Percentiles rank a stretch among this genome's conserved stretches.
These are phyloP conservation scores for Mycena alexandri DNA, from an alignment of 768 basidiomycete genomes.

Conservation along the genomic window DNA sequence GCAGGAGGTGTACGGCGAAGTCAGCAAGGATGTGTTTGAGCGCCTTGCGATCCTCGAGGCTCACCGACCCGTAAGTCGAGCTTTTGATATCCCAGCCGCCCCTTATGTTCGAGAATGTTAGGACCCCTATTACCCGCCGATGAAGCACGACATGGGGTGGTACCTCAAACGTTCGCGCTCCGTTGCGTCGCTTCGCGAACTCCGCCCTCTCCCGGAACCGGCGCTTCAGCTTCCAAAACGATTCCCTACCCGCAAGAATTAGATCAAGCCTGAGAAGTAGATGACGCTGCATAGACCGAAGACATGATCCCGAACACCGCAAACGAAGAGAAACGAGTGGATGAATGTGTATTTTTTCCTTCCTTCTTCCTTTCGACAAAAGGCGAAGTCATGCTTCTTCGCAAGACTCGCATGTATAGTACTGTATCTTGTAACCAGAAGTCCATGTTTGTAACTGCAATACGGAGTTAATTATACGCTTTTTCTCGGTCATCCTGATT, in stretches of 20 bases:
- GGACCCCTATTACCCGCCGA: slow-evolving; percentile 54
- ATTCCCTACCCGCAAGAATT: slow-evolving; percentile 5
- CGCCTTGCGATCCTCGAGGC: slow-evolving; percentile 43
- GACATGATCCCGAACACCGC: not conserved
- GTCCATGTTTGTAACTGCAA: slow-evolving; percentile 16
- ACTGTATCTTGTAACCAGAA: slow-evolving; percentile 11
- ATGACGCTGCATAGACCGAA: slow-evolving; percentile 6
- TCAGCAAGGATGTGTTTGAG: slow-evolving; percentile 46
- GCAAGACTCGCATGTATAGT: not conserved
- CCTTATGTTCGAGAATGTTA: slow-evolving; percentile 27
- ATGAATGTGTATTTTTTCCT: slow-evolving; percentile 1
- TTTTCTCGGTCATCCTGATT: too few relatives aligned
- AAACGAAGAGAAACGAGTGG: not conserved
- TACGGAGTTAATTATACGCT: not conserved
- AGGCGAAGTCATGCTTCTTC: slow-evolving; percentile 14
- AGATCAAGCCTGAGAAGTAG: not conserved
- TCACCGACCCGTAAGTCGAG: slow-evolving; percentile 47
- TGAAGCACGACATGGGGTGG: slow-evolving; percentile 54
- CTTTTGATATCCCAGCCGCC: not conserved
- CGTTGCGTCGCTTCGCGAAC: slow-evolving; percentile 51
- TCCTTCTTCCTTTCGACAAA: not conserved
- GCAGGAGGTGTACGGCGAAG: slow-evolving; percentile 50
- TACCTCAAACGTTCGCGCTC: slow-evolving; percentile 57
- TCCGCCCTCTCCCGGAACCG: slow-evolving; percentile 44
- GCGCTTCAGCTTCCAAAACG: not conserved